phyloP scores from a whole-genome alignment of 257 asterid genomes.

The Datura wrightii region DNA sequence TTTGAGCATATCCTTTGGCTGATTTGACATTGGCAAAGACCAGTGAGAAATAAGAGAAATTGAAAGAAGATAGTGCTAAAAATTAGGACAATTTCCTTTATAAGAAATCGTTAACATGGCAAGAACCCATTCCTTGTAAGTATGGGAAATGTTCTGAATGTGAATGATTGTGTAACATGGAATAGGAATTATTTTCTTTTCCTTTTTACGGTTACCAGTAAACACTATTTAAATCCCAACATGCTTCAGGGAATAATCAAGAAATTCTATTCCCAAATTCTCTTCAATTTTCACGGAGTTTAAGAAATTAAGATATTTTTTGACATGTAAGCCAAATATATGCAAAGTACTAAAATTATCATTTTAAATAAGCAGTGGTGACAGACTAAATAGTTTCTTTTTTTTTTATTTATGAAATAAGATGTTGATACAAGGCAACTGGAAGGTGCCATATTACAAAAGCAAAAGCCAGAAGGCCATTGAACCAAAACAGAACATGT shows the following conservation, averaged over 20 bases:
- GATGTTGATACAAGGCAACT: too few species aligned
- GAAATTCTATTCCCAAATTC: neutral
- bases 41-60: constrained; percentile 8
- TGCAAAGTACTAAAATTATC: neutral
- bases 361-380: neutral
- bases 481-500: too few species aligned
- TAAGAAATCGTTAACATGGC: neutral
- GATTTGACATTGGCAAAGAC: constrained; percentile 6
- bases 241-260: constrained; percentile 18
- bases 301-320: neutral
- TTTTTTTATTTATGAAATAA: too few species aligned
- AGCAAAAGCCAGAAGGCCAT: too few species aligned
- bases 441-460: too few species aligned
- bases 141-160: neutral
- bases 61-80: neutral
- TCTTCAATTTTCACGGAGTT: neutral
- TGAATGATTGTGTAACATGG: neutral
- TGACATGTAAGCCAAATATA: neutral
- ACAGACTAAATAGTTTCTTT: neutral
- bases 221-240: neutral
- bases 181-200: constrained; percentile 7
- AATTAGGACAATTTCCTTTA: neutral
- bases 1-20: neutral
- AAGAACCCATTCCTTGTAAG: neutral
- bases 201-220: neutral